Evolutionary conservation across 1,284 basidiomycete genomes (phyloP), one percentile per base, ranked within the genome.

Genomic region (Jaminaea rosea): DNA sequence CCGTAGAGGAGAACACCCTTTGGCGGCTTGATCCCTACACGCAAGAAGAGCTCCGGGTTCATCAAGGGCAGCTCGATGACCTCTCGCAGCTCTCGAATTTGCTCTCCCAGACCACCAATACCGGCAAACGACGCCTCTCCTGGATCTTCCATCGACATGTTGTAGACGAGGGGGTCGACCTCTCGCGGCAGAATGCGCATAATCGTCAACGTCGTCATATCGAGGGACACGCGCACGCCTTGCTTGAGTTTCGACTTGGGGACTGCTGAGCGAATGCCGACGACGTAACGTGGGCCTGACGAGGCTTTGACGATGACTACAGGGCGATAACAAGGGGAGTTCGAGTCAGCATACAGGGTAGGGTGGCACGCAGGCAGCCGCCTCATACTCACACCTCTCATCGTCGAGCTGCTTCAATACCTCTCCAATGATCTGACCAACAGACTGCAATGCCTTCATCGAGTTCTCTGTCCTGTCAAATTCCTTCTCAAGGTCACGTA

Each of bases 171-270:
- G 17, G 94, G 94, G 74, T 99, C 94, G 24, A 98, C 90, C 76
- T 99, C 94, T 62, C 94, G 83, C 7, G 94, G 94, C 27, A 99
- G 79, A 58, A 98, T 94, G 44, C 67, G 56, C 92, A 99, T 98
- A 74, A 99, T 91, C 7, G 94, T 98, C 32, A 98, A 79, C 1
- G 94, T 98, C 1, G 94, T 99, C 94, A 98, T 98, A 76, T 99
- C 94, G 47, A 99, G 83, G 56, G 91, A 93, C 56, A 99, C 94
- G 60, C 94, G 87, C 9, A 89, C 89, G 49, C 90, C 90, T 26
- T 87, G 78, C 77, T 97, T 97, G 57, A 99, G 84, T 72, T 97
- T 97, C 44, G 82, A 80, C 47, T 85, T 85, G n/a, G 92, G 88
- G 44, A 96, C 80, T 8, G 88, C 84, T 9, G 91, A 90, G 49